phyloP scores from a whole-genome alignment of 345 rosid species.

The Abelmoschus esculentus region DNA sequence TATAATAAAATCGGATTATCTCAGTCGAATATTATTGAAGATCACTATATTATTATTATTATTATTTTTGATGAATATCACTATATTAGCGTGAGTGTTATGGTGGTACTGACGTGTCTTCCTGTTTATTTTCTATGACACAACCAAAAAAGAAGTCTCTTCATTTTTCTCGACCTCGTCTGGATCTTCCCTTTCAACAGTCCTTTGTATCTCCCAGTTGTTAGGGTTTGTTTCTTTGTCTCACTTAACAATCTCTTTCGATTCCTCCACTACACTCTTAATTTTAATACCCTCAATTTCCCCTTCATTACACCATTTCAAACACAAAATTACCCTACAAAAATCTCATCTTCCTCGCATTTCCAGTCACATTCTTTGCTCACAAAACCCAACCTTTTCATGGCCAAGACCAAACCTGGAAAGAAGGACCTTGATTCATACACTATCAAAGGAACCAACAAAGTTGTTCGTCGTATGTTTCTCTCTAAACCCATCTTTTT shows the following conservation, averaged over 20 bases:
- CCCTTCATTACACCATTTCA: neutral
- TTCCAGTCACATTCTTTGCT: neutral
- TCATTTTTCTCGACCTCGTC: neutral
- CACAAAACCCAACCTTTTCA: slow-evolving; percentile 1
- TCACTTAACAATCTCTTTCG: neutral
- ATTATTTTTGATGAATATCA: too few relatives aligned
- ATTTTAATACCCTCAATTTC: neutral
- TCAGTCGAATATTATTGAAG: too few relatives aligned
- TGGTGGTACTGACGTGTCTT: too few relatives aligned
- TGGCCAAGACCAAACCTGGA: slow-evolving; percentile 66
- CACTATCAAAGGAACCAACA: slow-evolving; percentile 71
- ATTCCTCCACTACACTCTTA: neutral
- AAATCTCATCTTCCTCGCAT: neutral
- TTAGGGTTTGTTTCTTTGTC: slow-evolving; percentile 29
- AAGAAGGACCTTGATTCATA: slow-evolving; percentile 71
- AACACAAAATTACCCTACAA: neutral
- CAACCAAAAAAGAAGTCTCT: neutral
- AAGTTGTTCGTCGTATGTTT: slow-evolving; percentile 53
- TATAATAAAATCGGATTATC: too few relatives aligned
- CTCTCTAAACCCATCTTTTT: neutral
- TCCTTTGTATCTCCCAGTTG: neutral
- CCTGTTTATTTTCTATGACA: too few relatives aligned
- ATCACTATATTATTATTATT: too few relatives aligned
- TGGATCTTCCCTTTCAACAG: neutral
- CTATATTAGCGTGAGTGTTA: too few relatives aligned